phyloP scores from a whole-genome alignment of 306 rosid species.

The Vicia sativa region DNA sequence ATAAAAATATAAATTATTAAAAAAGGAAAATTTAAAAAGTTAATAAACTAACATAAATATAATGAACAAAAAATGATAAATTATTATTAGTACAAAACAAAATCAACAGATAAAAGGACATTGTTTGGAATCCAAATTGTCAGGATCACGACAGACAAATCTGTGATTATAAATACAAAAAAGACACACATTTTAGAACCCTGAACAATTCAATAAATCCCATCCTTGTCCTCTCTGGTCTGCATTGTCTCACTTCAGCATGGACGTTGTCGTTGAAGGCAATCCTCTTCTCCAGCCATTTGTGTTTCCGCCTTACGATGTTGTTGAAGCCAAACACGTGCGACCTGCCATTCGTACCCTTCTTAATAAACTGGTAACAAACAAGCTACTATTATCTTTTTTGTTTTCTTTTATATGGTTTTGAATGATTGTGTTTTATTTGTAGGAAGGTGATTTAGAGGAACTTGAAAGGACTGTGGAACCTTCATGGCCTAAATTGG shows the following conservation, averaged over 20 bases:
- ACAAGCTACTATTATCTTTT: too few relatives aligned
- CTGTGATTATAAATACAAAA: too few relatives aligned
- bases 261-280: constrained; percentile 37
- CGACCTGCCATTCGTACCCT: constrained; percentile 79
- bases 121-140: too few relatives aligned
- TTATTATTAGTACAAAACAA: too few relatives aligned
- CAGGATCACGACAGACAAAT: too few relatives aligned
- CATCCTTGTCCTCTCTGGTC: constrained; percentile 81
- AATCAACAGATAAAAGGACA: too few relatives aligned
- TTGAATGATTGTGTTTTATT: neutral
- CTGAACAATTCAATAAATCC: constrained; percentile 53
- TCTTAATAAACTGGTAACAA: constrained; percentile 63
- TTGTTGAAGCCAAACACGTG: constrained; percentile 77
- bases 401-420: neutral
- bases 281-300: constrained; percentile 83
- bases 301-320: constrained; percentile 89
- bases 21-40: too few relatives aligned
- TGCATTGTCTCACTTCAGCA: constrained; percentile 73
- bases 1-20: too few relatives aligned
- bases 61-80: too few relatives aligned
- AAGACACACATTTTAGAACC: constrained; percentile 31
- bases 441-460: constrained; percentile 78
- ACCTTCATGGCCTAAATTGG: constrained; percentile 89
- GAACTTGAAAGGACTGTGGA: constrained; percentile 80
- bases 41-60: too few relatives aligned